phyloP scores from a whole-genome alignment of 306 rosid genomes.

The Cyamopsis tetragonoloba region DNA sequence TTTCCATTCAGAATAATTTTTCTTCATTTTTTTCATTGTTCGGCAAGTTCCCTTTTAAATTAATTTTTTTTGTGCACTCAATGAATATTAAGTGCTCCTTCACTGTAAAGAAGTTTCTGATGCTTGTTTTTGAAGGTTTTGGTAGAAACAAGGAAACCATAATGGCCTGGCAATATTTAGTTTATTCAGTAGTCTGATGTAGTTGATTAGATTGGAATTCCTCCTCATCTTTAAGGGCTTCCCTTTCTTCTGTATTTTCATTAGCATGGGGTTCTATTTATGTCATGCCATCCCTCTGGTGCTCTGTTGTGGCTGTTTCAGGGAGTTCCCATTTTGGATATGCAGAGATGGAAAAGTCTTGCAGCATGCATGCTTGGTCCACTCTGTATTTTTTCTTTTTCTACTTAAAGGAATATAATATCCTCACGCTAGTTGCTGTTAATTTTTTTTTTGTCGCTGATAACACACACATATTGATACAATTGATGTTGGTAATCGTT shows the following conservation, averaged over 20 bases:
- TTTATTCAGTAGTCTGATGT: neutral
- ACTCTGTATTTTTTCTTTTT: neutral
- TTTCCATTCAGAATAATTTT: neutral
- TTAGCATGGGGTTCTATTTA: neutral
- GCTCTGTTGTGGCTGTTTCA: conserved; percentile 2
- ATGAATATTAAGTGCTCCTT: neutral
- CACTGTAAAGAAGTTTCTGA: conserved; percentile 11
- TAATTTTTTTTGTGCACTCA: neutral
- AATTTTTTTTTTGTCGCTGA: neutral
- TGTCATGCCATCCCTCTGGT: conserved; percentile 7
- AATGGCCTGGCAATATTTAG: neutral
- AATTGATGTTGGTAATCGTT: conserved; percentile 9
- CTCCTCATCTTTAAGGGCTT: conserved; percentile 6
- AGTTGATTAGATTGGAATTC: neutral
- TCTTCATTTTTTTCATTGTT: neutral
- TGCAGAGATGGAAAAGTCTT: neutral
- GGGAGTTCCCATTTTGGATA: neutral
- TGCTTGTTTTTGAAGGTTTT: conserved; percentile 12
- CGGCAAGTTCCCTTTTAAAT: neutral
- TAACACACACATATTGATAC: neutral
- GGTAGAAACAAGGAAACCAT: conserved; percentile 17
- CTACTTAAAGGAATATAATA: neutral
- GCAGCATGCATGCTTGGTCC: neutral
- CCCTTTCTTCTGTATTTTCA: neutral
- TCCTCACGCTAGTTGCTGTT: neutral